Evolutionary conservation across 2,329 filamentous ascomycete genomes (phyloP), one percentile per base, ranked within the genome.

Genomic region (Fusarium dlaminii): DNA sequence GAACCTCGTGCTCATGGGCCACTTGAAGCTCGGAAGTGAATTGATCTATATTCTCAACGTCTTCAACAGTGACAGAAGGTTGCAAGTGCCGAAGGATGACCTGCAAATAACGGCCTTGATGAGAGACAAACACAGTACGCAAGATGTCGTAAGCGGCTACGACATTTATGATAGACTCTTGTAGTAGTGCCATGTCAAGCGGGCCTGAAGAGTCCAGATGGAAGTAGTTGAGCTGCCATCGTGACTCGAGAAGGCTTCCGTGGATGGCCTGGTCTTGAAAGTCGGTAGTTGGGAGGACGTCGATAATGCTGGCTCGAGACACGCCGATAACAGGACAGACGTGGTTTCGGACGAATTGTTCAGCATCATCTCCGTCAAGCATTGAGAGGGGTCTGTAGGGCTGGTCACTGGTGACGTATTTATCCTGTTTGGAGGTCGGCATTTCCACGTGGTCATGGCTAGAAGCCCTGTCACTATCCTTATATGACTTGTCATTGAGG

Each of bases 211-310:
- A 62, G 29, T 74, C 72, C 3, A 74, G 40, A 17, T 66, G n/a
- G 42, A 74, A 74, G 18, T 66, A 55, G 11, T 74, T 75, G 17
- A 74, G 61, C 49, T 70, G 73, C 75, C 75, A 77, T n/a, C 75
- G 67, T 8, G 75, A 77, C 1, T 76, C 22, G 0, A 77, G 54
- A 0, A 75, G 63, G 13, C 71, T 64, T 1, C 74, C 74, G 3
- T 68, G 37, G 1, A 76, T 43, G 22, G 71, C 57, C 30, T 74
- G 74, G 12, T 58, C 30, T 22, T 76, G 74, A 18, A 76, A 76
- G 59, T 76, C 71, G 18, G 71, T 76, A 9, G 73, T 74, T 10
- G 74, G 74, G 6, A 76, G 69, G 13, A 76, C 72, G 43, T 76
- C 74, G 10, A 65, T 49, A 17, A 76, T 76, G 29, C 69, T 77